These are phyloP conservation scores for Conoideocrella luteorostrata DNA, from an alignment of 2,329 filamentous ascomycete species.

Conservation along the genomic window DNA sequence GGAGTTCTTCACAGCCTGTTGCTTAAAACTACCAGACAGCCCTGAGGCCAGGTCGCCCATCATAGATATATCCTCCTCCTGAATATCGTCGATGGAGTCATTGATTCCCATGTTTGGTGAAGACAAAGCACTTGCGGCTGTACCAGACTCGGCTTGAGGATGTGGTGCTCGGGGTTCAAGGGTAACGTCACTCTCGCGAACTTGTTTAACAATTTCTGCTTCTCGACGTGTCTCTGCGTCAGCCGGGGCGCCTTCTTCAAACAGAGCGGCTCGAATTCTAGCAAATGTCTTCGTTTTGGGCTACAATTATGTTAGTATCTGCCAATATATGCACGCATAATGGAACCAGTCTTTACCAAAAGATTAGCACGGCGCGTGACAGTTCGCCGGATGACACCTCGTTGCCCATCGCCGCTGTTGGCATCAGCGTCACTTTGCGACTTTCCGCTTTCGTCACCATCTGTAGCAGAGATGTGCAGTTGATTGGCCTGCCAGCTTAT, in stretches of 20 bases:
- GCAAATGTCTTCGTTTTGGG: conserved; percentile 96
- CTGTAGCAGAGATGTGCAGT: conserved; percentile 73
- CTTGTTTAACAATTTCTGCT: conserved; percentile 91
- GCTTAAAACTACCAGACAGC: conserved; percentile 64
- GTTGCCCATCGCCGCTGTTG: conserved; percentile 49
- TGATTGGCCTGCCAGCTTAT: conserved; percentile 88
- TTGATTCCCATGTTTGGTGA: conserved; percentile 62
- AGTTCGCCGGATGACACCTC: conserved; percentile 72
- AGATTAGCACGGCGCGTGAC: conserved; percentile 87
- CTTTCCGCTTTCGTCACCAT: conserved; percentile 55
- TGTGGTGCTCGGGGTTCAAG: conserved; percentile 39
- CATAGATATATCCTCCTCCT: conserved; percentile 62
- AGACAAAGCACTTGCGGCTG: conserved; percentile 53
- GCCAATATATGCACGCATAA: too few species aligned
- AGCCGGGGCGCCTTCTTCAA: conserved; percentile 80
- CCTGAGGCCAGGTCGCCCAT: conserved; percentile 48
- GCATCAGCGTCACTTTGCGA: conserved; percentile 57
- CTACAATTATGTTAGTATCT: conserved; percentile 33
- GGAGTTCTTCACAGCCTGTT: conserved; percentile 65
- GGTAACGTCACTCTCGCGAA: conserved; percentile 79
- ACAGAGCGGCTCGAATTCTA: conserved; percentile 79
- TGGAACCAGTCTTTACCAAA: conserved; percentile 52
- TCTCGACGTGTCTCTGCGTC: conserved; percentile 87
- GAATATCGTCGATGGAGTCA: conserved; percentile 61
- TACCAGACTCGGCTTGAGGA: conserved; percentile 37